phyloP scores from a whole-genome alignment of 2,329 filamentous ascomycete genomes.

The Fusarium coffeatum region DNA sequence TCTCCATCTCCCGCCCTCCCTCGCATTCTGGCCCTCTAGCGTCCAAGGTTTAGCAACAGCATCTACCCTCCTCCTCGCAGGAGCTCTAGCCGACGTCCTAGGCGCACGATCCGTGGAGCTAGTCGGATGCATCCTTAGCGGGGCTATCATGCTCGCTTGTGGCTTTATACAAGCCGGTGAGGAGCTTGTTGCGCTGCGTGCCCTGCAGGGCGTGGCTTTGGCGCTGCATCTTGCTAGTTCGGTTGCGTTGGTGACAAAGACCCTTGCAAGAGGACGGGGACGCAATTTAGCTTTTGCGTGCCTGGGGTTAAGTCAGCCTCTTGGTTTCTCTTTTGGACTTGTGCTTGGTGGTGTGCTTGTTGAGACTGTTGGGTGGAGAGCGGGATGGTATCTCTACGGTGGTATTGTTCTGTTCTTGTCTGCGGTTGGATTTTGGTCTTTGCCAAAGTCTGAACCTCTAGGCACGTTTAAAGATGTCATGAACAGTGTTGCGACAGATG shows the following conservation, averaged over 20 bases:
- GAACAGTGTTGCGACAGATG: slow-evolving; percentile 49
- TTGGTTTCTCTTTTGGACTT: slow-evolving; percentile 64
- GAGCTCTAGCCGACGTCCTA: slow-evolving; percentile 53
- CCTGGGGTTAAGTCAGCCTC: slow-evolving; percentile 58
- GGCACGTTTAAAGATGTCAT: slow-evolving; percentile 43
- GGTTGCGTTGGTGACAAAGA: slow-evolving; percentile 51
- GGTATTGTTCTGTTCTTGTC: slow-evolving; percentile 53
- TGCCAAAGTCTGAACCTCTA: slow-evolving; percentile 48
- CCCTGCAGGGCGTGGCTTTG: slow-evolving; percentile 54
- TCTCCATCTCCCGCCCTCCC: slow-evolving; percentile 48
- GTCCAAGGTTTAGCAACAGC: slow-evolving; percentile 52
- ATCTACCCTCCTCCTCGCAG: slow-evolving; percentile 53
- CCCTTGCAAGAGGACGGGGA: slow-evolving; percentile 47
- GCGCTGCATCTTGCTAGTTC: slow-evolving; percentile 53
- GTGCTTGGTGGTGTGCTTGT: slow-evolving; percentile 62
- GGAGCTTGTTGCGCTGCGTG: slow-evolving; percentile 54
- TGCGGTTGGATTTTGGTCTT: slow-evolving; percentile 50
- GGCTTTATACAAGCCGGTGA: slow-evolving; percentile 48
- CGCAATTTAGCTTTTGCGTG: slow-evolving; percentile 58
- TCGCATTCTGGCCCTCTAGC: slow-evolving; percentile 56
- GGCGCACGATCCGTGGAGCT: slow-evolving; percentile 51
- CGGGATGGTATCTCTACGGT: slow-evolving; percentile 57
- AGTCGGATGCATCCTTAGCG: slow-evolving; percentile 49
- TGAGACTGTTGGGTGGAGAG: slow-evolving; percentile 61
- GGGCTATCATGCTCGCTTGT: slow-evolving; percentile 48